Conservation (phyloP, 208 protist genomes). For the Leishmania aethiopica region DNA sequence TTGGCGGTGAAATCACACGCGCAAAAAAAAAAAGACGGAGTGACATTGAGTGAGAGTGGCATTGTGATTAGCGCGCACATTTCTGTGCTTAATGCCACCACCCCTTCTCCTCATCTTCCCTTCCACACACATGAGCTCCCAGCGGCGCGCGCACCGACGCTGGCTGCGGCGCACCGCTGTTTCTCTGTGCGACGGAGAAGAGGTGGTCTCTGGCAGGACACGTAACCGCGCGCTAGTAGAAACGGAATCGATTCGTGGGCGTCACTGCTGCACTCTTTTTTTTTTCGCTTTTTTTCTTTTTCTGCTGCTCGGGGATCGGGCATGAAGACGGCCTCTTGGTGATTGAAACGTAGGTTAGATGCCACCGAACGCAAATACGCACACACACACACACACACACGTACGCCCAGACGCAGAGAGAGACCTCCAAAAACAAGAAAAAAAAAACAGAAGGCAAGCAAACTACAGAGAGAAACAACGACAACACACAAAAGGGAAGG, state of each 20-base stretch:
- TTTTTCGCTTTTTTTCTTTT: neutral
- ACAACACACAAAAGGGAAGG: neutral
- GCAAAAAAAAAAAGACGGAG: neutral
- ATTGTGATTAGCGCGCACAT: neutral
- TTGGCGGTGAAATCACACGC: neutral
- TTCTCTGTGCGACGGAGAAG: neutral
- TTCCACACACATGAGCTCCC: neutral
- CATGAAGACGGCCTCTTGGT: neutral
- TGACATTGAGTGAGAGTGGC: neutral
- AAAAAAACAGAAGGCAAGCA: neutral
- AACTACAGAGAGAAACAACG: neutral
- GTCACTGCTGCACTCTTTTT: neutral
- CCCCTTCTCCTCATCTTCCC: neutral
- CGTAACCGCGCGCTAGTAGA: neutral
- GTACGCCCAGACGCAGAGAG: neutral
- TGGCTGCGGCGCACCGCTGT: neutral
- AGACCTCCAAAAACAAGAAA: no score
- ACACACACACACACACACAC: constrained; percentile 9
- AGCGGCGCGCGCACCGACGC: neutral
- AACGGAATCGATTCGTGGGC: neutral
- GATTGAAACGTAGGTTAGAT: neutral
- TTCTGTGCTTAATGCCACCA: neutral
- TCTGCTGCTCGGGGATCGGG: neutral
- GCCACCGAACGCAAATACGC: neutral
- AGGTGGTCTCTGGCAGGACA: neutral